A percentile compares a stretch with the other conserved stretches of the same genome.
phyloP scores from a whole-genome alignment of 805 yeast species.

The Wickerhamiella siamensis region DNA sequence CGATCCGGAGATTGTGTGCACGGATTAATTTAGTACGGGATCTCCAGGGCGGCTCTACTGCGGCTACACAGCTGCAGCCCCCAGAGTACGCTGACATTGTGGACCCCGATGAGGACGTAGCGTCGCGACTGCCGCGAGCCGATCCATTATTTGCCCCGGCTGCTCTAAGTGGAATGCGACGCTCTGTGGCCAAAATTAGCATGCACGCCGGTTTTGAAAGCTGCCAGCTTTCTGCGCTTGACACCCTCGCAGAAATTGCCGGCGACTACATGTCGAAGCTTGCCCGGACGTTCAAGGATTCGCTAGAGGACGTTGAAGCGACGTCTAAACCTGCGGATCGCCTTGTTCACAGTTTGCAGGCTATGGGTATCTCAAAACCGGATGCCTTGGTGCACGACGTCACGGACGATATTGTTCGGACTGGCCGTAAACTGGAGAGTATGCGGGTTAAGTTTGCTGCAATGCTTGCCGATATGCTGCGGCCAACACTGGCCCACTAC shows the following conservation, averaged over 20 bases:
- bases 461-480: slow-evolving; percentile 62
- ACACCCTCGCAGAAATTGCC: slow-evolving; percentile 69
- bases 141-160: slow-evolving; percentile 46
- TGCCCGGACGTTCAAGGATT: slow-evolving; percentile 53
- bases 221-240: slow-evolving; percentile 62
- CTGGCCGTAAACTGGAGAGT: slow-evolving; percentile 53
- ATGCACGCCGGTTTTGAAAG: slow-evolving; percentile 91
- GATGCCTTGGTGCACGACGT: slow-evolving; percentile 62
- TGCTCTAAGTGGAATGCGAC: slow-evolving; percentile 50
- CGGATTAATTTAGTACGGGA: slow-evolving; percentile 78
- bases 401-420: slow-evolving; percentile 56
- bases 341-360: slow-evolving; percentile 50
- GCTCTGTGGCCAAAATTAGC: slow-evolving; percentile 59
- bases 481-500: slow-evolving; percentile 43
- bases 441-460: slow-evolving; percentile 49
- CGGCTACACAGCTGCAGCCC: not conserved
- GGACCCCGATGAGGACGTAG: slow-evolving; percentile 67
- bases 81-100: slow-evolving; percentile 27
- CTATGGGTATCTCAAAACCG: slow-evolving; percentile 65
- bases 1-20: slow-evolving; percentile 74
- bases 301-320: slow-evolving; percentile 42
- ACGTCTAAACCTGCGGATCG: slow-evolving; percentile 31
- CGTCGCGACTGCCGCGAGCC: slow-evolving; percentile 59
- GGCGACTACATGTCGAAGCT: slow-evolving; percentile 65
- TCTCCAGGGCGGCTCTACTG: slow-evolving; percentile 42